A percentile compares a stretch with the other conserved stretches of the same genome.
Evolutionary conservation across 148 eudicot species (phyloP).

Genomic region (Euryodendron excelsum): DNA sequence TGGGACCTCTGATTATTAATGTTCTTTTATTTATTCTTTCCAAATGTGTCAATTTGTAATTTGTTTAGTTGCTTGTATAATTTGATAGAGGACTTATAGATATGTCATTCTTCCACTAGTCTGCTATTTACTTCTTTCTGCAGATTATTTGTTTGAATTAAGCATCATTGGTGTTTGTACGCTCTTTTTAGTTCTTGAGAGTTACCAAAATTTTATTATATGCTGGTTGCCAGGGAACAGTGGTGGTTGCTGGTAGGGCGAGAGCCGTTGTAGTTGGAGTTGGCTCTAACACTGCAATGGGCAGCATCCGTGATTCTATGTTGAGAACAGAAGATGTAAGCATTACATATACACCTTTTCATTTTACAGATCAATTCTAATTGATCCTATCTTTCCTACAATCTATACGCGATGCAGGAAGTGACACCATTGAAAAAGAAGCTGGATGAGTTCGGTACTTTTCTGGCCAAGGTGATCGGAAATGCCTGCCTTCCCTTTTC

Average conservation of each 20-base stretch:
- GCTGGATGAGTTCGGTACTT: conserved; percentile 94
- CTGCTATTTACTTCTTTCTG: not conserved
- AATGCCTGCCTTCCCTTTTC: not conserved
- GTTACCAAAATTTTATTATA: conserved; percentile 15
- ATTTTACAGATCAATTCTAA: not conserved
- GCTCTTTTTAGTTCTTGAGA: not conserved
- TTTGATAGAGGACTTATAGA: not conserved
- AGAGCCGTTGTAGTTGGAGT: conserved; percentile 92
- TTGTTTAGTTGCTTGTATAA: not conserved
- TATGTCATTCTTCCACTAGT: not conserved
- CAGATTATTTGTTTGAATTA: not conserved
- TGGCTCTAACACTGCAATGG: conserved; percentile 99
- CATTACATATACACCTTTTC: not conserved
- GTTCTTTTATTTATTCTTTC: not conserved
- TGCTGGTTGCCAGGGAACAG: conserved; percentile 71
- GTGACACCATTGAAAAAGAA: conserved; percentile 93
- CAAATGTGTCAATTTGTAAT: not conserved
- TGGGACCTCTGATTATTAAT: too few species aligned
- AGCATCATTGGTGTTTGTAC: not conserved
- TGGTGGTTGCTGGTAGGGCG: conserved; percentile 93
- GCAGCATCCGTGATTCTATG: conserved; percentile 99
- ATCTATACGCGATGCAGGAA: conserved; percentile 54
- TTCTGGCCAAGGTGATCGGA: conserved; percentile 83
- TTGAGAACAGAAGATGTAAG: conserved; percentile 92
- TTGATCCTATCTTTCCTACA: not conserved